phyloP scores from a whole-genome alignment of 2,329 filamentous ascomycete genomes.

The Knoxdaviesia capensis region DNA sequence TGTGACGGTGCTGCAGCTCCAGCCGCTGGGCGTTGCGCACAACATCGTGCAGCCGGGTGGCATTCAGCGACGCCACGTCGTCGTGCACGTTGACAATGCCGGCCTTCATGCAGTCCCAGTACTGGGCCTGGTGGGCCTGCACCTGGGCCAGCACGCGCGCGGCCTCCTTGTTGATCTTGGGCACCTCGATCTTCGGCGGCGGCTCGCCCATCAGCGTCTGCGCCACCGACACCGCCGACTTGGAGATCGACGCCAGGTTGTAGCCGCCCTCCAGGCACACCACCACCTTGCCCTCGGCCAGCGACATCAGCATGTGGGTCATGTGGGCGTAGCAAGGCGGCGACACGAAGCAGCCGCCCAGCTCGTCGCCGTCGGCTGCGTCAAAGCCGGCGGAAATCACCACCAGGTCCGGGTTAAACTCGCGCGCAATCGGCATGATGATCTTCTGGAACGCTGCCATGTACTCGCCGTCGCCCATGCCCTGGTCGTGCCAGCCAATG shows the following conservation, averaged over 20 bases:
- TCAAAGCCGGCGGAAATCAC: constrained; percentile 95
- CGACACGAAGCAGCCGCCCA: constrained; percentile 83
- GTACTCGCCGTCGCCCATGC: constrained; percentile 94
- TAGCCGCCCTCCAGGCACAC: constrained; percentile 94
- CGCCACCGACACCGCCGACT: constrained; percentile 79
- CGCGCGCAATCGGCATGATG: constrained; percentile 85
- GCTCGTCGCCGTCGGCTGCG: constrained; percentile 77
- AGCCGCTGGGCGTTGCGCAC: constrained; percentile 60
- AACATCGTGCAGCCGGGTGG: constrained; percentile 55
- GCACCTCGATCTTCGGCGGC: constrained; percentile 40
- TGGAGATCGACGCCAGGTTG: constrained; percentile 80
- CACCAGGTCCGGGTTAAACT: constrained; percentile 86
- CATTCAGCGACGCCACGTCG: constrained; percentile 29
- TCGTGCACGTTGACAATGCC: constrained; percentile 34
- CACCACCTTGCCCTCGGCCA: constrained; percentile 73
- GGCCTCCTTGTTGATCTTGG: constrained; percentile 36
- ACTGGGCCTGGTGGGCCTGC: constrained; percentile 41
- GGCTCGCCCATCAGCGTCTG: constrained; percentile 90
- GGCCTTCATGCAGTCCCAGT: constrained; percentile 78
- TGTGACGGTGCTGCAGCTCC: constrained; percentile 47
- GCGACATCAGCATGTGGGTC: constrained; percentile 97
- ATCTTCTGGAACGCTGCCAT: constrained; percentile 90
- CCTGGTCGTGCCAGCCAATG: constrained; percentile 45
- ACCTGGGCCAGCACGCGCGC: constrained; percentile 35
- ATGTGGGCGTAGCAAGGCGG: constrained; percentile 90